phyloP scores from a whole-genome alignment of 495 filamentous ascomycete genomes.

The Xylaria nigripes region DNA sequence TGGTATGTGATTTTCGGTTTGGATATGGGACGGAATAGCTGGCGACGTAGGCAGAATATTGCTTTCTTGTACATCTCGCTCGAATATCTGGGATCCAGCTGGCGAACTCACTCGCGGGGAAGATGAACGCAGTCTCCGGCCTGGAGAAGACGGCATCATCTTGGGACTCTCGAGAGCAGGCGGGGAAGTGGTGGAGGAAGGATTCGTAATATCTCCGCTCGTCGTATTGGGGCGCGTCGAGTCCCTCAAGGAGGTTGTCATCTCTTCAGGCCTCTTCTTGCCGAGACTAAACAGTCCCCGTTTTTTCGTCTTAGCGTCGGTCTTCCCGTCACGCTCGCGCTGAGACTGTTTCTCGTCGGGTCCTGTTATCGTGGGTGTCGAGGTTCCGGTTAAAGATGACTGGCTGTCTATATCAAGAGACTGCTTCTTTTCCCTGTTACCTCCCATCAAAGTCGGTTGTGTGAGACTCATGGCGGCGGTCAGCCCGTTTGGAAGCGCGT shows the following conservation, averaged over 20 bases:
- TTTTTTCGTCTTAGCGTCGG: conserved; percentile 39
- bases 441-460: conserved; percentile 20
- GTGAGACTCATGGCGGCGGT: conserved; percentile 21
- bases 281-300: conserved; percentile 54
- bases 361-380: conserved; percentile 29
- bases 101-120: conserved; percentile 57
- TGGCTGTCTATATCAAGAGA: conserved; percentile 13
- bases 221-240: conserved; percentile 15
- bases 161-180: conserved; percentile 36
- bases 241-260: conserved; percentile 19
- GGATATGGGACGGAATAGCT: conserved; percentile 78
- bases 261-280: conserved; percentile 55
- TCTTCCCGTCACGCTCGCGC: conserved; percentile 15
- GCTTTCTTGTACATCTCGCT: conserved; percentile 84
- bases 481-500: background rate
- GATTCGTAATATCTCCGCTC: conserved; percentile 16
- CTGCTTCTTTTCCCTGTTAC: conserved; percentile 12
- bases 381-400: conserved; percentile 26
- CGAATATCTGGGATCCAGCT: conserved; percentile 79
- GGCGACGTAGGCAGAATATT: conserved; percentile 57
- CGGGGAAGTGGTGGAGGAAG: conserved; percentile 33
- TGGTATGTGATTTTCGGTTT: conserved; percentile 87
- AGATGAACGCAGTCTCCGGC: conserved; percentile 43
- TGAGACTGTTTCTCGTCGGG: conserved; percentile 26
- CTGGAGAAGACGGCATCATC: conserved; percentile 42